phyloP scores from a whole-genome alignment of 305 asterid genomes.

The Ruellia speciosa region DNA sequence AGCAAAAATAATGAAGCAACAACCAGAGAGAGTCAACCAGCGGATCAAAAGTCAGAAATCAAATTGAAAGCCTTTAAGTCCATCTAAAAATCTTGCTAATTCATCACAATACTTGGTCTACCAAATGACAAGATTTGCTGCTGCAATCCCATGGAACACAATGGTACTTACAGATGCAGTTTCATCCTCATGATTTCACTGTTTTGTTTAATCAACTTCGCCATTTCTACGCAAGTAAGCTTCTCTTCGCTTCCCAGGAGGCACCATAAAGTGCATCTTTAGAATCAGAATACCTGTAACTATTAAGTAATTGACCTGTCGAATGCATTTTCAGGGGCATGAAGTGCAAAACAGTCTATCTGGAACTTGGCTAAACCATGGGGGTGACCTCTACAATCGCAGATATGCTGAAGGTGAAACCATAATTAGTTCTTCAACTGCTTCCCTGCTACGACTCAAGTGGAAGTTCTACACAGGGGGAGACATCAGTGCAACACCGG shows the following conservation, averaged over 20 bases:
- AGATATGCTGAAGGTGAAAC: slow-evolving; percentile 32
- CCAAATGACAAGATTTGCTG: background rate
- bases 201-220: background rate
- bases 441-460: slow-evolving; percentile 27
- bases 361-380: slow-evolving; percentile 45
- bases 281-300: background rate
- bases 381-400: slow-evolving; percentile 43
- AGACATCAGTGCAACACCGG: slow-evolving; percentile 34
- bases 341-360: background rate
- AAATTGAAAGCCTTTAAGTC: no score
- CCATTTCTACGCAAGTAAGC: background rate
- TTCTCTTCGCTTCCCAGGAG: background rate
- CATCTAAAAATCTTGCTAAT: no score
- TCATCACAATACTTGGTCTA: background rate
- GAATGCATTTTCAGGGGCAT: slow-evolving; percentile 14
- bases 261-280: no score
- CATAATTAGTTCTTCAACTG: slow-evolving; percentile 37
- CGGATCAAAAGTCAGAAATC: no score
- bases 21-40: no score
- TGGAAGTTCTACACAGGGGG: slow-evolving; percentile 42
- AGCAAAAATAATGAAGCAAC: no score
- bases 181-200: background rate
- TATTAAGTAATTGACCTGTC: background rate
- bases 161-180: background rate
- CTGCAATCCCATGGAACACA: background rate